phyloP scores from a whole-genome alignment of 352 stramenopile species.

The Thalassiosira mediterranea region DNA sequence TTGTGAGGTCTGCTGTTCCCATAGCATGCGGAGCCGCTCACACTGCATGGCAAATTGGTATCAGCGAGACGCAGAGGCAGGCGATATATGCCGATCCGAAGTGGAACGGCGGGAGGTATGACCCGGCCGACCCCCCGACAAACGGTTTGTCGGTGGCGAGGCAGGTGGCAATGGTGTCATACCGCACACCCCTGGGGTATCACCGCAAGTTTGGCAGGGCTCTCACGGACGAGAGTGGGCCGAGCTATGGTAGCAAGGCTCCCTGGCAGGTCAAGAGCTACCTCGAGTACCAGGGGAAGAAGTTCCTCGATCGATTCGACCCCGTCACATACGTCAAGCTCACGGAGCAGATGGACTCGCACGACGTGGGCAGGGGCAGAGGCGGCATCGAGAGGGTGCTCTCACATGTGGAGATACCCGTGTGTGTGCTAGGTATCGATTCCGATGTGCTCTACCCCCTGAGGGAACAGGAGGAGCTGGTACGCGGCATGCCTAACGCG shows the following conservation, averaged over 20 bases:
- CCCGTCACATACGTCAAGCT: conserved; percentile 94
- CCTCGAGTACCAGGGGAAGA: conserved; percentile 89
- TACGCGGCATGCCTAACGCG: conserved; percentile 85
- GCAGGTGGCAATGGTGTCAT: conserved; percentile 96
- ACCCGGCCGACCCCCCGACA: conserved; percentile 78
- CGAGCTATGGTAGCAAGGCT: conserved; percentile 69
- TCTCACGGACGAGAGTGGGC: conserved; percentile 44
- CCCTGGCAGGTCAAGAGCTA: conserved; percentile 83
- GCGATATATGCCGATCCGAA: conserved; percentile 94
- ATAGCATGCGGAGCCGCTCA: conserved; percentile 94
- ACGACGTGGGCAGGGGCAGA: conserved; percentile 90
- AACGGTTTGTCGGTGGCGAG: conserved; percentile 90
- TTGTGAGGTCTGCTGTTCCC: conserved; percentile 89
- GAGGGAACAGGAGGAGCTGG: conserved; percentile 90
- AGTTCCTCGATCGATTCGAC: conserved; percentile 95
- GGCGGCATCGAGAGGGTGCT: conserved; percentile 62
- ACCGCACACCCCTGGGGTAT: conserved; percentile 92
- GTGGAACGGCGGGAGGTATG: conserved; percentile 88
- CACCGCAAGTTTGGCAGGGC: conserved; percentile 90
- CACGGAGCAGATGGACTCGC: conserved; percentile 95
- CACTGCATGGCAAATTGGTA: conserved; percentile 95
- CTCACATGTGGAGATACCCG: conserved; percentile 83
- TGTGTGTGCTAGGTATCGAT: conserved; percentile 92
- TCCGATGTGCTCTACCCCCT: conserved; percentile 95
- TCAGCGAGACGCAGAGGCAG: conserved; percentile 93